phyloP scores from a whole-genome alignment of 1,284 basidiomycete genomes.

The Malassezia nana region DNA sequence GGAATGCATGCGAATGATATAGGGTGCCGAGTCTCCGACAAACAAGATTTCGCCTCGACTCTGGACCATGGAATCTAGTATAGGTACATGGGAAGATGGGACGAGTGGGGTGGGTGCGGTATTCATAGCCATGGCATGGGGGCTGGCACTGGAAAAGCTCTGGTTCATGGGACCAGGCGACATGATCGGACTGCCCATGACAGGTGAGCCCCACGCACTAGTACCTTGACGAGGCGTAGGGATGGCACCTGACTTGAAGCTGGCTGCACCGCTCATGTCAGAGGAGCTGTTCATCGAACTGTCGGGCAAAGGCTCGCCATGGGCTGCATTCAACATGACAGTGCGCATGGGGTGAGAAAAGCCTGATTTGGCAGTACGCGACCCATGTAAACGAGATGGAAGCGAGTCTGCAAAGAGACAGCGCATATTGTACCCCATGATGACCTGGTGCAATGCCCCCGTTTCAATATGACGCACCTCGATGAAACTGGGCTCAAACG shows the following conservation, averaged over 20 bases:
- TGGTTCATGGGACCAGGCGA: neutral
- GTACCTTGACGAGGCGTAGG: neutral
- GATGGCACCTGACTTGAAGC: neutral
- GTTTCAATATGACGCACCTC: slow-evolving; percentile 94
- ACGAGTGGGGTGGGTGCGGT: neutral
- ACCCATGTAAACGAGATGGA: neutral
- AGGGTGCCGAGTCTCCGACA: slow-evolving; percentile 39
- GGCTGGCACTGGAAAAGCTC: too few relatives aligned
- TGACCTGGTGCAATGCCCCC: slow-evolving; percentile 83
- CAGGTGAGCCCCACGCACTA: neutral
- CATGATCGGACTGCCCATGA: neutral
- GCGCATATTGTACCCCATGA: slow-evolving; percentile 58
- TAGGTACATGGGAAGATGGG: slow-evolving; percentile 20
- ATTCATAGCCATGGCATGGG: neutral
- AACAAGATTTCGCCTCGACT: slow-evolving; percentile 45
- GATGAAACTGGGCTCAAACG: slow-evolving; percentile 91
- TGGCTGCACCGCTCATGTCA: neutral
- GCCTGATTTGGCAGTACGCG: neutral
- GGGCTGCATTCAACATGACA: neutral
- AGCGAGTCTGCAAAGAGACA: slow-evolving; percentile 72
- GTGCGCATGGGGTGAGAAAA: neutral
- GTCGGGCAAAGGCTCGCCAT: neutral
- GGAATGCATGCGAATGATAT: slow-evolving; percentile 23
- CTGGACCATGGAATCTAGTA: slow-evolving; percentile 38
- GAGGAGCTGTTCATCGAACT: neutral